A percentile compares a stretch with the other conserved stretches of the same genome.
phyloP scores from a whole-genome alignment of 106 monocot species.

The Allium cepa region DNA sequence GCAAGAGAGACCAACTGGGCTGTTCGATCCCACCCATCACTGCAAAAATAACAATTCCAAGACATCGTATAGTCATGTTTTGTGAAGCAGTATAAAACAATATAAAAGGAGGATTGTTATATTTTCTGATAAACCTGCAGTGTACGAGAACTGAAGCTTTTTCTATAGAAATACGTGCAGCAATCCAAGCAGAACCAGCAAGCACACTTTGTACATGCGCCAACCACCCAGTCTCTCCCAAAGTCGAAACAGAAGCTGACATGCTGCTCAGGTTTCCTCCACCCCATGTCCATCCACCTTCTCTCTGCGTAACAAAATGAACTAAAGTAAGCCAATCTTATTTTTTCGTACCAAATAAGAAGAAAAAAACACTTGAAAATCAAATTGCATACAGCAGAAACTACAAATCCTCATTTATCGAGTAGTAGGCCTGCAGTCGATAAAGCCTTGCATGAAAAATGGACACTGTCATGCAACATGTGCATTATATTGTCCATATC shows the following conservation, averaged over 20 bases:
- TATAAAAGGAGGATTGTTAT: no score
- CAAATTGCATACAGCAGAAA: background rate
- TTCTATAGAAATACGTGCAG: slow-evolving; percentile 80
- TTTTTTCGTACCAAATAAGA: background rate
- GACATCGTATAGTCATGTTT: no score
- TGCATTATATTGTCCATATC: background rate
- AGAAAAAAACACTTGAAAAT: background rate
- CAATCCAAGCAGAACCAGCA: slow-evolving; percentile 98
- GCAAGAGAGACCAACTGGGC: slow-evolving; percentile 93
- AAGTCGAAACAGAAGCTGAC: slow-evolving; percentile 87
- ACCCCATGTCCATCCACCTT: slow-evolving; percentile 91
- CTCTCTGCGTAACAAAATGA: slow-evolving; percentile 39
- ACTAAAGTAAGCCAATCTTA: background rate
- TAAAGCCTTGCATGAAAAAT: background rate
- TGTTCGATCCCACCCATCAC: slow-evolving; percentile 99
- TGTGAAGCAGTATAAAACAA: no score
- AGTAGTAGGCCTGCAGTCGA: no score
- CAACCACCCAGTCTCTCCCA: slow-evolving; percentile 89
- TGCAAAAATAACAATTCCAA: slow-evolving; percentile 9
- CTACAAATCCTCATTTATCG: no score
- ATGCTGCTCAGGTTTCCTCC: slow-evolving; percentile 92
- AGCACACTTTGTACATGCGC: slow-evolving; percentile 87
- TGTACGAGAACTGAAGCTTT: slow-evolving; percentile 93
- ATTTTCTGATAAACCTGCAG: slow-evolving; percentile 55
- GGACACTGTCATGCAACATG: background rate